These are phyloP conservation scores for Haplosporangium gracile DNA, from an alignment of 192 early-diverging fungal species.

Conservation along the genomic window DNA sequence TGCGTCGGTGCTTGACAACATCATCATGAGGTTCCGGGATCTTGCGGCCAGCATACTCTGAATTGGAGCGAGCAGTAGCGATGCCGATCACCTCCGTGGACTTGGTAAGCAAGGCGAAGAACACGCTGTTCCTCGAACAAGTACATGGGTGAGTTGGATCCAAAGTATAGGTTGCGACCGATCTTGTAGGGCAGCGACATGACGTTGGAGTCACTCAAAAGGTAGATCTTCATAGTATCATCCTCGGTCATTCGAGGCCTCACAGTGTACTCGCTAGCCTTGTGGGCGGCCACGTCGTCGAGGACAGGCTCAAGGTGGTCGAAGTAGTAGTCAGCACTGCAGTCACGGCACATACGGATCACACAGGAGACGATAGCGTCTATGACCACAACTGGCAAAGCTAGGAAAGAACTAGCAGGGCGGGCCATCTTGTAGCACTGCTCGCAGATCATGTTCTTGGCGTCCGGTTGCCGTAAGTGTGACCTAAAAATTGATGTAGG, in stretches of 20 bases:
- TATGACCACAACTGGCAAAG: not conserved
- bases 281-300: not conserved
- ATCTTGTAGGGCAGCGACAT: conserved; percentile 19
- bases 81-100: conserved; percentile 11
- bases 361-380: too few species aligned
- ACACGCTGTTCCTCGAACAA: conserved; percentile 8
- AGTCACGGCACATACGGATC: conserved; percentile 4
- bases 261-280: not conserved
- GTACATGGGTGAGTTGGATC: conserved; percentile 2
- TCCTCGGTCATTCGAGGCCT: conserved; percentile 12
- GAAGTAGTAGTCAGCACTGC: conserved; percentile 1
- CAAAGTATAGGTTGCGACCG: conserved; percentile 12
- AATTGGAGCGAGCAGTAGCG: conserved; percentile 1
- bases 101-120: not conserved
- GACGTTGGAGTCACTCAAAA: not conserved
- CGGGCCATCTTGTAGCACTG: not conserved
- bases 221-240: conserved; percentile 7
- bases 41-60: conserved; percentile 7
- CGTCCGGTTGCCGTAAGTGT: too few species aligned
- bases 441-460: not conserved
- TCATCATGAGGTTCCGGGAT: not conserved
- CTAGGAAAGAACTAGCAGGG: not conserved
- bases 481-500: too few species aligned
- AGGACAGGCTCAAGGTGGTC: not conserved
- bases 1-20: conserved; percentile 2